Evolutionary conservation across 441 rosid genomes (phyloP).

Genomic region (Arabidopsis lyrata): DNA sequence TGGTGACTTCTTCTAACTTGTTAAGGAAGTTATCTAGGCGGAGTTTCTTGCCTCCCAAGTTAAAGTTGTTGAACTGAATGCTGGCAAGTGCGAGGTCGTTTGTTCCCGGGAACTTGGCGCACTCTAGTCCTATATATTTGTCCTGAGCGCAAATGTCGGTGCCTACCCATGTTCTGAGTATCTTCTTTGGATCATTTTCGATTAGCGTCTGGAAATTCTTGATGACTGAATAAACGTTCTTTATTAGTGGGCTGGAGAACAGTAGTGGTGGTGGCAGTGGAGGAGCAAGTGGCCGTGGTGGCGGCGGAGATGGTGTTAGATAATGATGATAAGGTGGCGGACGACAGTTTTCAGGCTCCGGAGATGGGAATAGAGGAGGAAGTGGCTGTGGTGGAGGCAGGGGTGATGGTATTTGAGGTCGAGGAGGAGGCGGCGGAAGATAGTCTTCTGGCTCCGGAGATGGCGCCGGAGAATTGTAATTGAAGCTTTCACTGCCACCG

Average conservation of each 20-base stretch:
- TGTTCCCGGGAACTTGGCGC: conserved; percentile 69
- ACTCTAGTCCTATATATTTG: conserved; percentile 75
- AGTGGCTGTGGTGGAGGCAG: not conserved
- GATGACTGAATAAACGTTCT: conserved; percentile 69
- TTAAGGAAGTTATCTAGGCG: conserved; percentile 71
- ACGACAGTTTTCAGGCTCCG: conserved; percentile 31
- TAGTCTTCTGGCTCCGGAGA: conserved; percentile 30
- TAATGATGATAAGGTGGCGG: not conserved
- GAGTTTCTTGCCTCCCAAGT: conserved; percentile 60
- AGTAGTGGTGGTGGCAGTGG: conserved; percentile 30
- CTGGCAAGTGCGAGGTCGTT: conserved; percentile 64
- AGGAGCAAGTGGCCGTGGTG: conserved; percentile 23
- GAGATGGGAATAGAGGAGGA: conserved; percentile 18
- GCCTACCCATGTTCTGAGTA: conserved; percentile 76
- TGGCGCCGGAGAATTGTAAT: not conserved
- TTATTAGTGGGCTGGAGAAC: conserved; percentile 69
- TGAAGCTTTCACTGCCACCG: conserved; percentile 30
- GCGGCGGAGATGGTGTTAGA: conserved; percentile 12
- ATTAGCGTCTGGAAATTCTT: conserved; percentile 72
- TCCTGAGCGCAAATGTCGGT: conserved; percentile 58
- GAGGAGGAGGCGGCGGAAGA: conserved; percentile 13
- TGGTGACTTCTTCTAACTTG: conserved; percentile 72
- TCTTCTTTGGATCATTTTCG: conserved; percentile 71
- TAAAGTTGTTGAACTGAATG: conserved; percentile 76
- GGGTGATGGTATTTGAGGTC: not conserved